Base-by-base conservation (phyloP, 208 protist genomes). In the Porcisia hertigi region DNA sequence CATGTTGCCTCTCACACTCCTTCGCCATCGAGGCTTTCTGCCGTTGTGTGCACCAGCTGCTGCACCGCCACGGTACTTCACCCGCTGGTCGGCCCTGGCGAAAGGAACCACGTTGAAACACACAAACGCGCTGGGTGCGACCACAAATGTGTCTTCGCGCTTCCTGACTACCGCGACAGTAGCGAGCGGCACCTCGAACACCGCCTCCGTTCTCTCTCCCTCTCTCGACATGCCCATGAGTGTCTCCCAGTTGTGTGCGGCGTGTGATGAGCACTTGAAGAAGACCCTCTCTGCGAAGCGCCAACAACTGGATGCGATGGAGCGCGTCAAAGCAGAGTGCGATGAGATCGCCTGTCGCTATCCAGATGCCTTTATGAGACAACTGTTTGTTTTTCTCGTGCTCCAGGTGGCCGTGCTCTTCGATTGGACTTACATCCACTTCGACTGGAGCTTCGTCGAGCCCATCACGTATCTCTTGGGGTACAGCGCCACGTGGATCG, bases 371-470 rank as follows among this genome's bases (percentile, higher is more conserved):
- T 83, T 75, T 66, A 83, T 85, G 67, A 39, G 63, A 45, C 58
- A 66, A 12, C 25, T 86, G 16, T 85, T 92, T 60, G 75, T 72
- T 23, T 86, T 92, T 23, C 71, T 96, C 12, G n/a, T 87, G 12
- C 12, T 84, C 23, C 89, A 94, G 71, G 36, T 72, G 0, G 60
- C 76, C 1, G 82, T 88, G 49, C 82, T 97, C 8, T 95, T 92
- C 62, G 86, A 94, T 73, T 94, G 93, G 88, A 91, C 88, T 14
- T 97, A 94, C 73, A 75, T 97, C 53, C 86, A 88, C 58, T 97
- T 95, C 80, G 90, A 93, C 69, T 97, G 93, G 93, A 93, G 88
- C 64, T 79, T 95, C n/a, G 87, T 93, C 64, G 94, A 97, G 86
- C 94, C 94, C 43, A 95, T 97, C 64, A 96, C 94, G 45, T 97